Conservation (phyloP, 2,329 filamentous ascomycete genomes). For the Mariannaea sp. region DNA sequence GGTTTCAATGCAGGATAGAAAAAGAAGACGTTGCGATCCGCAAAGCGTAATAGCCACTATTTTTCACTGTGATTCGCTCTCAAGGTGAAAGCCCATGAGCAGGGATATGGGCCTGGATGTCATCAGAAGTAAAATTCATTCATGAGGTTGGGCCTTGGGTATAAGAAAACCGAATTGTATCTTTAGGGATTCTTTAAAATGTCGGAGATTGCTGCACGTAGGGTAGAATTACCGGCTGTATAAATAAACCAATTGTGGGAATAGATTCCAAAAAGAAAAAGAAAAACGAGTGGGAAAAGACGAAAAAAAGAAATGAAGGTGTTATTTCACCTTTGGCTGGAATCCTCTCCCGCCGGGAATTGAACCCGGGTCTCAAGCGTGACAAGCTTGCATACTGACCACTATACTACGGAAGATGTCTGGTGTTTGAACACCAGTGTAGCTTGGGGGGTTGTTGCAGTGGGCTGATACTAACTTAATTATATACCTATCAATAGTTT, state of each 20-base stretch:
- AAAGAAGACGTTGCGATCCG: slow-evolving; percentile 4
- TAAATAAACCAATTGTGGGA: no score
- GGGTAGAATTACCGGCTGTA: no score
- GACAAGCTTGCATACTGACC: slow-evolving; percentile 18
- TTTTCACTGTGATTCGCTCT: not conserved
- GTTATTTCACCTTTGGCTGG: slow-evolving; percentile 3
- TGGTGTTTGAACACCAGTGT: slow-evolving; percentile 1
- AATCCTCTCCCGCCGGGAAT: slow-evolving; percentile 16
- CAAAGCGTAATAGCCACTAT: not conserved
- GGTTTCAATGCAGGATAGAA: slow-evolving; percentile 13
- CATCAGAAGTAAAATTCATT: no score
- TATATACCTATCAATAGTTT: not conserved
- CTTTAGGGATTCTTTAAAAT: no score
- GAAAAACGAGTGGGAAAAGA: not conserved
- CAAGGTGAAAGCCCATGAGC: no score
- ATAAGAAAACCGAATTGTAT: not conserved
- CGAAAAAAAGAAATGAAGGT: not conserved
- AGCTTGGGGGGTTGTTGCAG: not conserved
- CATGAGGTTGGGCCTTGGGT: not conserved
- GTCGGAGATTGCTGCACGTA: no score
- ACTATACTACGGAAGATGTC: slow-evolving; percentile 15
- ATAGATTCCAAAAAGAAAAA: not conserved
- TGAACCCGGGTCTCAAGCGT: slow-evolving; percentile 18
- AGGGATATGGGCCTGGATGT: no score
- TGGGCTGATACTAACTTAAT: not conserved